Base-by-base conservation (phyloP, 2,329 filamentous ascomycete genomes). In the Fusarium sarcochroum region DNA sequence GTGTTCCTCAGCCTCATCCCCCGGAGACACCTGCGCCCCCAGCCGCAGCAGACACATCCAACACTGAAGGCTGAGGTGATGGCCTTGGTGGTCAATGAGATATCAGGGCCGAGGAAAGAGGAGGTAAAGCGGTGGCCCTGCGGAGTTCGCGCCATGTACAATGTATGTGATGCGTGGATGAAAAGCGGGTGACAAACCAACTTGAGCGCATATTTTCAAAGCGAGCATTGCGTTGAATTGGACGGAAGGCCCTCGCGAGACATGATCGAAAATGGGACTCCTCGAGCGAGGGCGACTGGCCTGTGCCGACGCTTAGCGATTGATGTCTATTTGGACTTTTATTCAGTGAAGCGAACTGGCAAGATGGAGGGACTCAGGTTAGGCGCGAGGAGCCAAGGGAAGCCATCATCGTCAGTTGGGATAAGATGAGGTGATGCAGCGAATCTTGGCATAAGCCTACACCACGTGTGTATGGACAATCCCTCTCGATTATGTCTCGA, bases 21-120 rank as follows among this genome's bases (percentile, higher is more conserved):
- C 76, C 78, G 10, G 75, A 79, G 27, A 67, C 76, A 17, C 76
- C 78, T 15, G 78, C 76, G 23, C 79, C 79, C 10, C 77, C 77
- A 41, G 76, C 73, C 5, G 74, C 76, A n/a, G 77, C 75, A 7
- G 72, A 69, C 23, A 71, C 73, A 14, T 75, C 69, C 14, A 66
- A 59, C 48, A 71, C 70, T 13, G 64, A 72, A 42, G 73, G 70
- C 35, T 74, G 71, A 75, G 52, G 41, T 18, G 35, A 34, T 17
- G 37, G 18, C 10, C 34, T 30, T 14, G 53, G 42, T 27, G 50
- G 50, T 42, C 21, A 34, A 51, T 23, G 40, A 23, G 20, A 58
- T 57, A 37, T 40, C 44, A 40, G 41, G 42, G 49, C 25, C 62
- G 32, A 49, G 30, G 37, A 45, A 50, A 25, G 54, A 42, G 25